phyloP scores from a whole-genome alignment of 371 early-diverging fungal genomes.

The Umbelopsis sp. region DNA sequence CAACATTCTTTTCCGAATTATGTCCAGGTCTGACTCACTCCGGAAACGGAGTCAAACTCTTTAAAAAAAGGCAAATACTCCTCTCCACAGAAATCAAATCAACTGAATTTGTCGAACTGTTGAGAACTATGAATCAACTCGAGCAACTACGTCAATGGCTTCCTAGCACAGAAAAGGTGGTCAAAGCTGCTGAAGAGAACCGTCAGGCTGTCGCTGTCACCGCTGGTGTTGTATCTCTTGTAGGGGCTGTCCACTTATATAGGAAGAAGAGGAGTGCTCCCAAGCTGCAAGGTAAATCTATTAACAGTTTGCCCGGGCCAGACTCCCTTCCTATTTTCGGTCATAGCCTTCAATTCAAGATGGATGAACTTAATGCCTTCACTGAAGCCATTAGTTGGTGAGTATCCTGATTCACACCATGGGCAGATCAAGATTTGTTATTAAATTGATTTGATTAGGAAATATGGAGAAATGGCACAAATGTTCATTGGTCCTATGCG shows the following conservation, averaged over 20 bases:
- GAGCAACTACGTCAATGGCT: background rate
- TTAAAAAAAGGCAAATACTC: too few species aligned
- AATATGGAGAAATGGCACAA: conserved; percentile 1
- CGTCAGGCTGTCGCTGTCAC: conserved; percentile 2
- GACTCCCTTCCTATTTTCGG: background rate
- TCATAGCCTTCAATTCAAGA: background rate
- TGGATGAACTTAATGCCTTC: background rate
- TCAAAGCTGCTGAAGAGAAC: conserved; percentile 9
- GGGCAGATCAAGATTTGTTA: background rate
- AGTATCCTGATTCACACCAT: background rate
- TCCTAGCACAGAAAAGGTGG: background rate
- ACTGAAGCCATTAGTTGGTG: background rate
- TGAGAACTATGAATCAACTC: background rate
- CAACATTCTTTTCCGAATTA: too few species aligned
- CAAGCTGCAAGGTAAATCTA: conserved; percentile 9
- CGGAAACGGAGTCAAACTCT: too few species aligned
- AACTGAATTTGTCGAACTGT: too few species aligned
- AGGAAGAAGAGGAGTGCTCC: conserved; percentile 7
- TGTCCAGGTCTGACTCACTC: too few species aligned
- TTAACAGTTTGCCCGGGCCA: background rate
- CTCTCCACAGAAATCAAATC: too few species aligned
- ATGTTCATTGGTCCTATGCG: conserved; percentile 1
- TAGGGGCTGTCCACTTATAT: background rate
- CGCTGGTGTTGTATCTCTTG: background rate
- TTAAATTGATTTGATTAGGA: background rate